Percentiles rank a stretch among this genome's conserved stretches.
Evolutionary conservation across 768 basidiomycete species (phyloP).

Genomic region (Tubosaeta sp.): DNA sequence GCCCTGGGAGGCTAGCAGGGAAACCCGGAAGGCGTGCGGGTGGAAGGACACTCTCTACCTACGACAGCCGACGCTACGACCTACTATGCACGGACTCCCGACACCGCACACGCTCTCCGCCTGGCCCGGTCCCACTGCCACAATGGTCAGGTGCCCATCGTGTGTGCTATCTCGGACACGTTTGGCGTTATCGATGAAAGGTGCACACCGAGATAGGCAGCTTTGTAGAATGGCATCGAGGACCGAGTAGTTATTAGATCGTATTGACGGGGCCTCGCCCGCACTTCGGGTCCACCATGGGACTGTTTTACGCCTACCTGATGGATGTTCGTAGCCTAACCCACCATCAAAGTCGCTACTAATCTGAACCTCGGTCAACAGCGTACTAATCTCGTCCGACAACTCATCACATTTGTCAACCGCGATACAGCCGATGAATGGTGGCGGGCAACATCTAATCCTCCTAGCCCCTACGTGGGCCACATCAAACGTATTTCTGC

Average conservation of each 20-base stretch:
- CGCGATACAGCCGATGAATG: conserved; percentile 24
- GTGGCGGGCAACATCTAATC: conserved; percentile 20
- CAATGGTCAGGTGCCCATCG: too few relatives aligned
- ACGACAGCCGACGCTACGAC: too few relatives aligned
- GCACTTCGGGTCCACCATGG: background rate
- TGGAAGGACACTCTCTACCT: too few relatives aligned
- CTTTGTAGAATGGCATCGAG: background rate
- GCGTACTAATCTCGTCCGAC: background rate
- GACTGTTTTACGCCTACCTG: background rate
- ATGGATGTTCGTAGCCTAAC: background rate
- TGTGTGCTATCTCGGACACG: too few relatives aligned
- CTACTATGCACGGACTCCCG: too few relatives aligned
- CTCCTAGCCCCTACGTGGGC: conserved; percentile 1
- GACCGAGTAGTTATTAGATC: background rate
- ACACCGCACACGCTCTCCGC: too few relatives aligned
- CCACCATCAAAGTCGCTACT: background rate
- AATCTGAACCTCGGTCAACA: background rate
- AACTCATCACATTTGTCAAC: conserved; percentile 18
- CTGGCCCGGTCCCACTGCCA: too few relatives aligned
- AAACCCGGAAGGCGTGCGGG: too few relatives aligned
- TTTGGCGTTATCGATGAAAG: too few relatives aligned
- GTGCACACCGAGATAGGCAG: too few relatives aligned
- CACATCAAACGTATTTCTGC: background rate
- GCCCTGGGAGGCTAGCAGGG: too few relatives aligned
- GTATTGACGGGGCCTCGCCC: background rate